Conservation (phyloP, 140 eudicot genomes). For the Oenanthe javanica region DNA sequence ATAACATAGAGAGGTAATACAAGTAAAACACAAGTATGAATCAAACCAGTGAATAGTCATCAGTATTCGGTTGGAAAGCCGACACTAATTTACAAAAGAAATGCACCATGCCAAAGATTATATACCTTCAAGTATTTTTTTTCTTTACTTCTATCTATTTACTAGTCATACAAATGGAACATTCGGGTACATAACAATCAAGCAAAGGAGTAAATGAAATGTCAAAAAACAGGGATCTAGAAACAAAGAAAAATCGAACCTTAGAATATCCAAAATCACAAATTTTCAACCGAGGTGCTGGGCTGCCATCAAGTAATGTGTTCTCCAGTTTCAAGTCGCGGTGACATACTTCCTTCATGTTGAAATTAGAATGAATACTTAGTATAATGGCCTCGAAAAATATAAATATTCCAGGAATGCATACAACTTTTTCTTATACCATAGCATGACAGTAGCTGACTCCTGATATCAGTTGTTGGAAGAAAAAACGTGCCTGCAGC, state of each 20-base stretch:
- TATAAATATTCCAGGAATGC: not conserved
- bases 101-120: not conserved
- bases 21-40: not conserved
- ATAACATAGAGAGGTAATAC: too few relatives aligned
- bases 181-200: not conserved
- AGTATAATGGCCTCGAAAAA: not conserved
- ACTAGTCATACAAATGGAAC: not conserved
- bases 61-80: not conserved
- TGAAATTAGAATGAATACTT: not conserved
- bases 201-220: not conserved
- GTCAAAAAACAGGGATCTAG: not conserved
- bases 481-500: slow-evolving; percentile 85
- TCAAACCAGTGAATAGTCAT: not conserved
- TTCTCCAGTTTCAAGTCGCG: slow-evolving; percentile 90
- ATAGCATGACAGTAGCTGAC: slow-evolving; percentile 93
- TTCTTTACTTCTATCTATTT: not conserved
- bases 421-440: slow-evolving; percentile 34
- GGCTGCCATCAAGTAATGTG: slow-evolving; percentile 89
- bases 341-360: slow-evolving; percentile 83
- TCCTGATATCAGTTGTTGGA: slow-evolving; percentile 91
- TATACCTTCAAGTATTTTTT: not conserved
- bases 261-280: slow-evolving; percentile 98
- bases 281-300: slow-evolving; percentile 87
- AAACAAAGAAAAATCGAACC: slow-evolving; percentile 26
- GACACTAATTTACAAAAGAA: not conserved